Evolutionary conservation across 495 filamentous ascomycete genomes (phyloP), one percentile per base, ranked within the genome.

Genomic region (Penicillium tannophilum): DNA sequence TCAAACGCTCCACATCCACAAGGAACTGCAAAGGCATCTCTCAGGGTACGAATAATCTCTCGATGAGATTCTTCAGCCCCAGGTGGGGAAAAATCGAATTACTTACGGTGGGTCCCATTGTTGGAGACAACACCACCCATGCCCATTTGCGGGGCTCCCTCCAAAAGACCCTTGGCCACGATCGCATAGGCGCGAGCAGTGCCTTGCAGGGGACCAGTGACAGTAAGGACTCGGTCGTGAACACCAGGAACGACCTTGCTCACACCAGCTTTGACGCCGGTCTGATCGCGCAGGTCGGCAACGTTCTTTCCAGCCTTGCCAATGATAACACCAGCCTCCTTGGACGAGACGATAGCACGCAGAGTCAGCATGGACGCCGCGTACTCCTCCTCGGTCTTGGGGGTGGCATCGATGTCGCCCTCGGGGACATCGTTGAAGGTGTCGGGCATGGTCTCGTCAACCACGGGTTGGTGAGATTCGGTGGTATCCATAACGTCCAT

Each of bases 271-370:
- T 93, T 96, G 52, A 97, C 94, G 58, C 92, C 94, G 52, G 95
- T 98, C 74, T 97, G 92, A 58, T 98, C 93, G 67, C 94, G 90
- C 59, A 98, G 80, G 70, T 98, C 93, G 24, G 94, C 94, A 42
- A 98, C 94, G 68, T 98, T 98, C 82, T 98, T 96, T 58, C 94
- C 94, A 42, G 89, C 92, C 77, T 98, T 98, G 67, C 94, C 94
- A 69, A 98, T 98, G 73, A 98, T 97, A 56, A 98, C 90, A 63
- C 94, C 94, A 54, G 94, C 94, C 76, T 98, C 94, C 77, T 97
- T 97, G 65, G 95, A 95, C 16, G 93, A 95, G 65, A 98, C 95
- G 69, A 98, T 98, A 55, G 94, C 95, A 66, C 94, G 90, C 44
- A 98, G 84, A 54, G 94, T 98, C 65, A 98, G 80, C 72, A 91